Evolutionary conservation across 768 basidiomycete genomes (phyloP).

Genomic region (Trametes villosa): DNA sequence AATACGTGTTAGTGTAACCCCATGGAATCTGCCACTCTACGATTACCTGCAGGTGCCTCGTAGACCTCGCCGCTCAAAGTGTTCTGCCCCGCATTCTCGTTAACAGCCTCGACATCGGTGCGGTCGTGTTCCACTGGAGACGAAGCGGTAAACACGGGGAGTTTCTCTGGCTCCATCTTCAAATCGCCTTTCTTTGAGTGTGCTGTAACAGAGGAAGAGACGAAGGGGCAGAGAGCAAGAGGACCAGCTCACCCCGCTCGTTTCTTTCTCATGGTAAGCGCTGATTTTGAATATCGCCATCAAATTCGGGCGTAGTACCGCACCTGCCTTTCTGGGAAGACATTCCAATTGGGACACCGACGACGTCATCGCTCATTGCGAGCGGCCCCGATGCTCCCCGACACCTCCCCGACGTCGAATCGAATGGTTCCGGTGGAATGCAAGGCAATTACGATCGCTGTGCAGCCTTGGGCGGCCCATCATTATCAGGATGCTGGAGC

Average conservation of each 20-base stretch:
- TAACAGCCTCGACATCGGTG: not conserved
- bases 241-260: not conserved
- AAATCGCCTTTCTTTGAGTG: too few relatives aligned
- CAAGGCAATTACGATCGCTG: too few relatives aligned
- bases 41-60: slow-evolving; percentile 6
- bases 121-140: not conserved
- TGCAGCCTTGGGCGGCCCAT: not conserved
- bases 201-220: not conserved
- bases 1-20: not conserved
- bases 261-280: slow-evolving; percentile 12
- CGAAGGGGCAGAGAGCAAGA: not conserved
- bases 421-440: too few relatives aligned
- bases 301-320: slow-evolving; percentile 17
- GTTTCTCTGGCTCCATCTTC: not conserved
- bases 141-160: too few relatives aligned
- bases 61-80: not conserved
- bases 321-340: not conserved
- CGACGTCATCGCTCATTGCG: slow-evolving; percentile 4
- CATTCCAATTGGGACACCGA: not conserved
- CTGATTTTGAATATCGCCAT: slow-evolving; percentile 21
- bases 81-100: not conserved
- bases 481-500: not conserved
- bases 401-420: too few relatives aligned
- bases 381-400: too few relatives aligned
- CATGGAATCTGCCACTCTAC: not conserved